Evolutionary conservation across 2,329 filamentous ascomycete genomes (phyloP), one percentile per base, ranked within the genome.

Genomic region (Sclerotinia minor): DNA sequence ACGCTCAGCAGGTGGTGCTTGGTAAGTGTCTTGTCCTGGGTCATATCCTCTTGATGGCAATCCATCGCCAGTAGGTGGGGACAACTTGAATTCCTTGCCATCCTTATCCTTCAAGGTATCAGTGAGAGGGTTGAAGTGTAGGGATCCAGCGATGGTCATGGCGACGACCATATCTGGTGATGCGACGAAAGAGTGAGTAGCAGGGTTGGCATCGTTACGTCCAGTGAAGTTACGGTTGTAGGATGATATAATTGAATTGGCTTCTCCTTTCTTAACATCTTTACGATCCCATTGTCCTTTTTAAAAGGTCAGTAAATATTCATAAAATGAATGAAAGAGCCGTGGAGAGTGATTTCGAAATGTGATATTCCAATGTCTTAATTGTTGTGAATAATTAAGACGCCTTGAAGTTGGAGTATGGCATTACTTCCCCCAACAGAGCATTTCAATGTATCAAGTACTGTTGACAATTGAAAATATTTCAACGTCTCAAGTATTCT

Each of bases 161-260:
- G 93, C 93, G 65, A 96, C 92, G 54, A 96, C 92, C 70, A 97
- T 83, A 79, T 97, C 93, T 67, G 93, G 93, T 8, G 92, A 96
- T 72, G 93, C 90, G 73, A 96, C 93, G 80, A 97, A 97, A 68
- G 92, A 92, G 84, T 96, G 93, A 64, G 93, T 97, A 67, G 92
- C 92, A 52, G 93, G 93, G 86, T 97, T 98, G 74, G 92, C 93
- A 75, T 97, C 94, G 81, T 98, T 98, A 79, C 95, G 92, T 73
- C 94, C 94, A 70, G 94, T 98, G 85, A 99, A 98, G 89, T 99
- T 98, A 82, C 95, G 93, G 90, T 99, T 99, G 89, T 97, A 99
- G 38, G 95, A 98, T 58, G 94, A 97, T 79, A 99, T 85, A 80
- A 99, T 99, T 8, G 93, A 96, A 89, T 99, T 99, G 77, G 93